Percentiles rank a stretch among this genome's conserved stretches.
phyloP scores from a whole-genome alignment of 768 basidiomycete species.

The Rhizopogon vulgaris region DNA sequence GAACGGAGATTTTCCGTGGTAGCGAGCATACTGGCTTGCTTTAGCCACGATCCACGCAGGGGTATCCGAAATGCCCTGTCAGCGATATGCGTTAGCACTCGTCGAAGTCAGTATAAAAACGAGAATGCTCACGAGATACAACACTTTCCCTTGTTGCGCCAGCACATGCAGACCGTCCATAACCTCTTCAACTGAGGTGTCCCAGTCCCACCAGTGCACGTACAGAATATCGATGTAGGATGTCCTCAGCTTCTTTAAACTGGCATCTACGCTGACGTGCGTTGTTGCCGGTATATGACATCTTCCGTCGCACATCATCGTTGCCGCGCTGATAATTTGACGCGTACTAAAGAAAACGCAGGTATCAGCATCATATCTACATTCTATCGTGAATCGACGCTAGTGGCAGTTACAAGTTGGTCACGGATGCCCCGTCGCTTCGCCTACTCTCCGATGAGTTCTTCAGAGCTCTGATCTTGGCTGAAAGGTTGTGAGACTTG shows the following conservation, averaged over 20 bases:
- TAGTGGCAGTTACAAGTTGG: constrained; percentile 40
- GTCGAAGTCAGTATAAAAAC: too few relatives aligned
- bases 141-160: constrained; percentile 44
- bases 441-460: constrained; percentile 44
- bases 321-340: constrained; percentile 14
- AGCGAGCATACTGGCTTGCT: constrained; percentile 32
- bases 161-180: constrained; percentile 50
- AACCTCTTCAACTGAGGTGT: constrained; percentile 50
- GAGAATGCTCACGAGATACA: constrained; percentile 29
- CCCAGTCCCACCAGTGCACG: constrained; percentile 37
- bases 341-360: constrained; percentile 11
- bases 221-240: constrained; percentile 18
- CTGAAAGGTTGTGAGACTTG: constrained; percentile 7
- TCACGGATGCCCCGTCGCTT: constrained; percentile 34
- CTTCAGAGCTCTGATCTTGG: constrained; percentile 35
- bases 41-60: constrained; percentile 33
- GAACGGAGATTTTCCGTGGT: constrained; percentile 38
- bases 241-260: constrained; percentile 15
- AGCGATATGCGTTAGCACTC: not conserved
- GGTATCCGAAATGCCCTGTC: constrained; percentile 17
- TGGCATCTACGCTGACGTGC: constrained; percentile 30
- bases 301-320: constrained; percentile 20
- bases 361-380: not conserved
- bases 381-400: constrained; percentile 13
- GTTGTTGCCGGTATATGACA: constrained; percentile 43